phyloP scores from a whole-genome alignment of 306 rosid species.

The Crotalaria pallida region DNA sequence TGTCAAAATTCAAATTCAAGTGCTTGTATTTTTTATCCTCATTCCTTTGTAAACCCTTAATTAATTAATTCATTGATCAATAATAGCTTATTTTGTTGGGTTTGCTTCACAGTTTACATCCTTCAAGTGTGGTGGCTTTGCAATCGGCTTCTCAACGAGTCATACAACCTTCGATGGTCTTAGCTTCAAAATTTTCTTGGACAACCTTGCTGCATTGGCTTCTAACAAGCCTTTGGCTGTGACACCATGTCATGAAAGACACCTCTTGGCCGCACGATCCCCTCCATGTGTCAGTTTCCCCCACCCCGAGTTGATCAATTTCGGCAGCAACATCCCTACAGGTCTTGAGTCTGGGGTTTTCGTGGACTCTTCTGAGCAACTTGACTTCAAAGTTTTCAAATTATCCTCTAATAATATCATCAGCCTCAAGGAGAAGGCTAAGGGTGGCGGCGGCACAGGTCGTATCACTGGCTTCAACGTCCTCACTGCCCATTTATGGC shows the following conservation, averaged over 20 bases:
- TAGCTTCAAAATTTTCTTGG: conserved; percentile 57
- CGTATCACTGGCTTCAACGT: conserved; percentile 45
- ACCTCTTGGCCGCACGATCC: conserved; percentile 61
- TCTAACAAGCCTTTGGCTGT: conserved; percentile 40
- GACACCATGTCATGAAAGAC: conserved; percentile 50
- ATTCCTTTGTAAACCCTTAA: too few relatives aligned
- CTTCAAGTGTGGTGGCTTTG: conserved; percentile 69
- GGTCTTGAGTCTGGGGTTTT: conserved; percentile 33
- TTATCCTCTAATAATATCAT: conserved; percentile 30
- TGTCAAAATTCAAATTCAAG: too few relatives aligned
- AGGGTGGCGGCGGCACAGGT: not conserved
- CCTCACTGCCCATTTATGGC: conserved; percentile 58
- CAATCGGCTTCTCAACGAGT: conserved; percentile 51
- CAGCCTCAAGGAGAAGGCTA: conserved; percentile 50
- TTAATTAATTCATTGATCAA: not conserved
- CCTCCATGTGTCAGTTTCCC: conserved; percentile 63
- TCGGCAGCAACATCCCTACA: not conserved
- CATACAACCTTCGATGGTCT: conserved; percentile 58
- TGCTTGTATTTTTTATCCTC: too few relatives aligned
- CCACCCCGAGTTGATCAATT: conserved; percentile 55
- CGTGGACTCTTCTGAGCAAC: conserved; percentile 43
- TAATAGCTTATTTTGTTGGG: too few relatives aligned
- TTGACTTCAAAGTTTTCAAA: conserved; percentile 43
- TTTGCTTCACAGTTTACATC: conserved; percentile 40
- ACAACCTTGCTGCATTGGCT: conserved; percentile 61